These are phyloP conservation scores for Hapsidospora chrysogenum DNA, from an alignment of 495 filamentous ascomycete genomes.

Conservation along the genomic window DNA sequence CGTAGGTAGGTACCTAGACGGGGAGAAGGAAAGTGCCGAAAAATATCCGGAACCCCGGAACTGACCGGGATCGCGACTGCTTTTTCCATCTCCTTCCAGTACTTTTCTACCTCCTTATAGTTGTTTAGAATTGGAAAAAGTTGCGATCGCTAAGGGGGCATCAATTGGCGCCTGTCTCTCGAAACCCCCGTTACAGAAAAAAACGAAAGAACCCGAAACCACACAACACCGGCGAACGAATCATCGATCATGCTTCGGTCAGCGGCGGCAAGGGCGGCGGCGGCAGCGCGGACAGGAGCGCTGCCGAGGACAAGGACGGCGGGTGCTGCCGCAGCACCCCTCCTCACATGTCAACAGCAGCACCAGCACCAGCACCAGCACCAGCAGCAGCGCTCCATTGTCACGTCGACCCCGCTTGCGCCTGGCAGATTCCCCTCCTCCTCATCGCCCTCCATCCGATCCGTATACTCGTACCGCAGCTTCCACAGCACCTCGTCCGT, in stretches of 20 bases:
- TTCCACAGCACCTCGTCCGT: constrained; percentile 30
- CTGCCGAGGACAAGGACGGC: neutral
- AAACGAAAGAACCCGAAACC: too few relatives aligned
- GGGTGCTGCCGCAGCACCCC: neutral
- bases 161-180: too few relatives aligned
- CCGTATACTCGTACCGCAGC: constrained; percentile 13
- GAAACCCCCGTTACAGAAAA: too few relatives aligned
- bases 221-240: too few relatives aligned
- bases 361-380: constrained; percentile 2
- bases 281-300: neutral
- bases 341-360: neutral
- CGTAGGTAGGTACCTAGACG: too few relatives aligned
- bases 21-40: too few relatives aligned
- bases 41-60: too few relatives aligned
- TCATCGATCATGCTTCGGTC: constrained; percentile 1
- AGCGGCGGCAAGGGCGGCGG: constrained; percentile 2
- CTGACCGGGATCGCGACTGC: too few relatives aligned
- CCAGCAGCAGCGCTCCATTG: constrained; percentile 8
- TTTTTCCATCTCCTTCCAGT: too few relatives aligned
- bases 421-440: neutral
- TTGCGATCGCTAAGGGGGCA: too few relatives aligned
- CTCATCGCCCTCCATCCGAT: constrained; percentile 3
- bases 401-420: constrained; percentile 8
- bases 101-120: too few relatives aligned
- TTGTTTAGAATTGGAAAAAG: too few relatives aligned